These are phyloP conservation scores for Tetrahymena elliotti DNA, from an alignment of 73 alveolate species.

Conservation along the genomic window DNA sequence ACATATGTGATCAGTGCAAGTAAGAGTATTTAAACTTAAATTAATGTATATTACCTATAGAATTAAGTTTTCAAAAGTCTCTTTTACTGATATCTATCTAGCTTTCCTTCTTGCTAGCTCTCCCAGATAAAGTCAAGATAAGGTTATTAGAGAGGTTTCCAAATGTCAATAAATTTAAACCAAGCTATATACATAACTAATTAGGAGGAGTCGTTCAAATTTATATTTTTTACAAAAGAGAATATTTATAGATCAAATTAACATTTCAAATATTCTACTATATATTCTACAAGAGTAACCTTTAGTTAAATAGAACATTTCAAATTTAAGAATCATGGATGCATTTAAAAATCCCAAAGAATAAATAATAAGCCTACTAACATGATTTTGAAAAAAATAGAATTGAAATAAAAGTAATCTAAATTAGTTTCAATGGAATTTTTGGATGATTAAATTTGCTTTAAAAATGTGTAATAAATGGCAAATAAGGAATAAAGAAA, in stretches of 20 bases:
- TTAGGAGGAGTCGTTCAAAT: neutral
- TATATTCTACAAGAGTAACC: neutral
- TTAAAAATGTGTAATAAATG: neutral
- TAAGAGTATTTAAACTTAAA: neutral
- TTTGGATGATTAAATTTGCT: too few species aligned
- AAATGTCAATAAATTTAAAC: neutral
- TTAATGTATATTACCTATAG: neutral
- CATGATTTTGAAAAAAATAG: neutral
- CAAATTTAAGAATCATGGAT: too few species aligned
- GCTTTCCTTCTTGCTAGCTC: neutral
- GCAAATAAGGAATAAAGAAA: neutral
- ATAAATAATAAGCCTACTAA: too few species aligned
- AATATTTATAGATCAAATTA: too few species aligned
- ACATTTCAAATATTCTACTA: neutral
- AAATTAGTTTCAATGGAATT: neutral
- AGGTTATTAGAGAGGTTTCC: neutral
- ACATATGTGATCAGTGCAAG: neutral
- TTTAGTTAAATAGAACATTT: neutral
- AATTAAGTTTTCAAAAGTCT: neutral
- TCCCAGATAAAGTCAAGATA: neutral
- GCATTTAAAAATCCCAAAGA: too few species aligned
- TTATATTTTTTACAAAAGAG: neutral
- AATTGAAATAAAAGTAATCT: neutral
- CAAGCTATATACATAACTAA: neutral
- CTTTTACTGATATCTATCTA: neutral